These are phyloP conservation scores for Auricularia cornea DNA, from an alignment of 768 basidiomycete species.

Conservation along the genomic window DNA sequence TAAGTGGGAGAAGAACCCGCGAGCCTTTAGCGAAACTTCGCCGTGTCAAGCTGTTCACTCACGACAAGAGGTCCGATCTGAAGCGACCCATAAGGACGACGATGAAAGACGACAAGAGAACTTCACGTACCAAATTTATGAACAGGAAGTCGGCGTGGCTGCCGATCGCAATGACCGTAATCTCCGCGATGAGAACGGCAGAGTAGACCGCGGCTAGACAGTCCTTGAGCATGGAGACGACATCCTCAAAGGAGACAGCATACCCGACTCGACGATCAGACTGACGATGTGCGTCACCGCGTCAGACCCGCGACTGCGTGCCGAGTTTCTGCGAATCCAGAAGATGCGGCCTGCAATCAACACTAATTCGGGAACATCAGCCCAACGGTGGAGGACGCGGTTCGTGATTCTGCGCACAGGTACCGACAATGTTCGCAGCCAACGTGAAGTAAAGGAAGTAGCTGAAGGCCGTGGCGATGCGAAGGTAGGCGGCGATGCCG, in stretches of 20 bases:
- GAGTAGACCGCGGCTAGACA: not conserved
- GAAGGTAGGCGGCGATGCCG: not conserved
- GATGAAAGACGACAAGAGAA: not conserved
- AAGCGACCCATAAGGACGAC: not conserved
- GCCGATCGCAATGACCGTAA: not conserved
- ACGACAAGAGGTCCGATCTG: not conserved
- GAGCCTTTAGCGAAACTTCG: too few relatives aligned
- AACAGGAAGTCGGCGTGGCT: not conserved
- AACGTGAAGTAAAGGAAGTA: not conserved
- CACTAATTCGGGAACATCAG: not conserved
- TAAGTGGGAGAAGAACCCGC: too few relatives aligned
- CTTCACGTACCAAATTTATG: not conserved
- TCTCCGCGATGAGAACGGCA: not conserved
- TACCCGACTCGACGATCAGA: not conserved
- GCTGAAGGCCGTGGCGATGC: not conserved
- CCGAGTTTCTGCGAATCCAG: not conserved
- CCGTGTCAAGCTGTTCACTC: too few relatives aligned
- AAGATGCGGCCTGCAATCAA: not conserved
- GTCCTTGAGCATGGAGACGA: not conserved
- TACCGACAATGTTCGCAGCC: not conserved
- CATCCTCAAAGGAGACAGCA: not conserved
- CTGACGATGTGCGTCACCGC: not conserved
- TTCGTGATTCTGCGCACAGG: not conserved
- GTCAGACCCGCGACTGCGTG: not conserved
- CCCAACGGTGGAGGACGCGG: not conserved